Base-by-base conservation (phyloP, 2,329 filamentous ascomycete species). In the Fusarium ramigenum region DNA sequence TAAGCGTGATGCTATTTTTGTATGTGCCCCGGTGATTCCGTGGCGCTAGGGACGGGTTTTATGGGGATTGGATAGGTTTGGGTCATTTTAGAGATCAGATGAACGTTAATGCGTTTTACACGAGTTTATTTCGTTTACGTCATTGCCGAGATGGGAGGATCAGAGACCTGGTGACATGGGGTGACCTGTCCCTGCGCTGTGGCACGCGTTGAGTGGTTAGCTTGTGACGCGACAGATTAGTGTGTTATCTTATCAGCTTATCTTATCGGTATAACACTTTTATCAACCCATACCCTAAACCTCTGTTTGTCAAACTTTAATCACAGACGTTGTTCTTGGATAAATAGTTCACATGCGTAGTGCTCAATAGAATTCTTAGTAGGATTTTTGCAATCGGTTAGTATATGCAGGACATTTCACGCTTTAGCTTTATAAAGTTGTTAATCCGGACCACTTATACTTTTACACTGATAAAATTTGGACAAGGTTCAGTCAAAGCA, bases 1-100 rank as follows among this genome's bases (percentile, higher is more conserved):
- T 63, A 60, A 67, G 66, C 47, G 36, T 39, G 44, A 8, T 69
- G 19, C 66, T 69, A 69, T 69, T 58, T 58, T 52, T 69, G 63
- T 10, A 42, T 18, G 16, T 52, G 15, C 5, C 39, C 43, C 49
- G 37, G n/a, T n/a, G 23, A 39, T 46, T 53, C 23, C 25, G 32
- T 39, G 12, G 40, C 47, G 18, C 63, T 25, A 60, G 49, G 21
- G 25, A 57, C 14, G 49, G 40, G 50, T 21, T n/a, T 46, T 37
- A n/a, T 60, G 39, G 53, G 44, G 21, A 47, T 34, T 19, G n/a
- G 36, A 16, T 21, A 36, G 40, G 43, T 40, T 40, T 37, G 21
- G 16, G 25, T 23, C 32, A 67, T 61, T 63, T 61, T 14, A 16
- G n/a, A 42, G 49, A 25, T 32, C 42, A 43, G 65, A 63, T 54